These are phyloP conservation scores for Volvox carteri DNA, from an alignment of 163 green algal genomes.

Conservation along the genomic window DNA sequence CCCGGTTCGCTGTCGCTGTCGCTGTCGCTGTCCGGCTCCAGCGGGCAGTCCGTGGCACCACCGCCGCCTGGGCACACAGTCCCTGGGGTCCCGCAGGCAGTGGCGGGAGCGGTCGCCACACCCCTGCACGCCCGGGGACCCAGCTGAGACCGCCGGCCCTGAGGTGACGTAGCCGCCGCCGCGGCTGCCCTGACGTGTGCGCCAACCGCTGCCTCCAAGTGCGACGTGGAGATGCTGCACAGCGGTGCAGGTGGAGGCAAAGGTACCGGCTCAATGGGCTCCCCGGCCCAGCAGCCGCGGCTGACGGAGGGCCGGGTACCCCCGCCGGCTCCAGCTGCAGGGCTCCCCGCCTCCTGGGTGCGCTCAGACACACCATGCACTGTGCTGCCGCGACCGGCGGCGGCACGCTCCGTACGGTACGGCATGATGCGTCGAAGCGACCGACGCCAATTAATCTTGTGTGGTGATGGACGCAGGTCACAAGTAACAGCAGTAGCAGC, in stretches of 20 bases:
- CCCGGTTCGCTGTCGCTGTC: too few species aligned
- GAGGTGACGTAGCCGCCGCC: too few species aligned
- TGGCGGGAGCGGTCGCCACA: too few species aligned
- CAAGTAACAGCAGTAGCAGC: background rate
- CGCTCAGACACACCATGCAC: too few species aligned
- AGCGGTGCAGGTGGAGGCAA: conserved; percentile 3
- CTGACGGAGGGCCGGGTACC: background rate
- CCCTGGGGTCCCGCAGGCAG: too few species aligned
- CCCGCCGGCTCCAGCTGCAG: background rate
- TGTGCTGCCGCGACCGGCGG: background rate
- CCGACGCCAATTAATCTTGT: conserved; percentile 24
- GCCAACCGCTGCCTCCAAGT: background rate
- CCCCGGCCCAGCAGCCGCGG: conserved; percentile 14
- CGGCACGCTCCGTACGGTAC: background rate
- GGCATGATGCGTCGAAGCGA: conserved; percentile 29
- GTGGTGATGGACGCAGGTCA: too few species aligned
- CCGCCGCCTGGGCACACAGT: too few species aligned
- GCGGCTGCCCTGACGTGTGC: background rate
- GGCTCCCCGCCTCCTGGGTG: too few species aligned
- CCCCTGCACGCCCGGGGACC: too few species aligned
- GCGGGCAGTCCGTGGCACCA: too few species aligned
- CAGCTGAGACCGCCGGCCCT: too few species aligned
- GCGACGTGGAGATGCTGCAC: background rate
- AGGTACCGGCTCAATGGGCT: conserved; percentile 16
- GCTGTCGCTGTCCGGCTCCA: too few species aligned